Conservation (phyloP, 495 filamentous ascomycete genomes). For the Aspergillus bertholletiae region DNA sequence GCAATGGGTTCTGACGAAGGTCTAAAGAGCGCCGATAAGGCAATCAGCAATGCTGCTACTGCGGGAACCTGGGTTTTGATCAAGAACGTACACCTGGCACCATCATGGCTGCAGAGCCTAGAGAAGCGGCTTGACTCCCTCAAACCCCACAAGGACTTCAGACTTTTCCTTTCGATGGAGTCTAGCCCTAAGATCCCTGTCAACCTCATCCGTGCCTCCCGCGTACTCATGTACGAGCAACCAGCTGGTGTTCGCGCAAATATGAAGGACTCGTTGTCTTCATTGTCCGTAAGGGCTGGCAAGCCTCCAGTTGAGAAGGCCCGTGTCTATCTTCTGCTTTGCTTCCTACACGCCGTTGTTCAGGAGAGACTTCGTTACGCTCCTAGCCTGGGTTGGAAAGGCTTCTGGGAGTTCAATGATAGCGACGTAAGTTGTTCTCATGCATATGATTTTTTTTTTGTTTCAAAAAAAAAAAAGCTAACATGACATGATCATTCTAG, state of each 20-base stretch:
- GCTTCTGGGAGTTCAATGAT: conserved; percentile 99
- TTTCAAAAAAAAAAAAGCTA: conserved; percentile 12
- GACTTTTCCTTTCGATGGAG: conserved; percentile 97
- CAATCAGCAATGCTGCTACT: conserved; percentile 87
- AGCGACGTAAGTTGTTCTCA: conserved; percentile 72
- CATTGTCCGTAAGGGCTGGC: conserved; percentile 68
- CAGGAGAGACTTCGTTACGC: conserved; percentile 95
- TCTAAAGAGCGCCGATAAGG: conserved; percentile 87
- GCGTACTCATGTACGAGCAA: conserved; percentile 97
- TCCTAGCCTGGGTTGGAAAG: conserved; percentile 93
- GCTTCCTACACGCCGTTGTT: conserved; percentile 93
- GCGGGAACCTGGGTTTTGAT: conserved; percentile 94
- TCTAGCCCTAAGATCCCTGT: conserved; percentile 95
- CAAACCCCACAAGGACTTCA: conserved; percentile 90
- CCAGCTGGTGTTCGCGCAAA: conserved; percentile 94
- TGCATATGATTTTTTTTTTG: neutral
- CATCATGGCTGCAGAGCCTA: conserved; percentile 91
- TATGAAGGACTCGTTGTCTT: conserved; percentile 95
- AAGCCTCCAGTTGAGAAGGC: conserved; percentile 87
- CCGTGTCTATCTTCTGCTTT: conserved; percentile 86
- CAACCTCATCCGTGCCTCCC: conserved; percentile 87
- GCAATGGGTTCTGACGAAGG: conserved; percentile 98
- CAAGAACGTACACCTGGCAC: conserved; percentile 98
- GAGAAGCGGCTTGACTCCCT: conserved; percentile 95
- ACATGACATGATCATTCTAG: conserved; percentile 45